Conservation (phyloP, 1,139 yeast species). For the Candida sp. region DNA sequence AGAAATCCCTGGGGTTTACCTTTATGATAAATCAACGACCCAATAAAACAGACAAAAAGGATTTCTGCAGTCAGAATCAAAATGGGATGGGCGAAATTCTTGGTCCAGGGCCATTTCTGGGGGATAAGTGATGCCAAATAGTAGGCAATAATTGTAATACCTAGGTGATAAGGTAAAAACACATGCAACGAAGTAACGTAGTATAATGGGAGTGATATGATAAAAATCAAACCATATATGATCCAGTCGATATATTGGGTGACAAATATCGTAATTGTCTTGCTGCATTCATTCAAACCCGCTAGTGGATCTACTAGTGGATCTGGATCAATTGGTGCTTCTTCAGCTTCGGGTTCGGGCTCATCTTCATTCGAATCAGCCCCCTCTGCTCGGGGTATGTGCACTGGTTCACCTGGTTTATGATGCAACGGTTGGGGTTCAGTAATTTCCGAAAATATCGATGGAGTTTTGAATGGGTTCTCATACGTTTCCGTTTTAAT, state of each 20-base stretch:
- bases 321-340: not conserved
- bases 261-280: slow-evolving; percentile 34
- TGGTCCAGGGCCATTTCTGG: slow-evolving; percentile 40
- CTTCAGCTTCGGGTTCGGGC: slow-evolving; percentile 2
- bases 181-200: slow-evolving; percentile 44
- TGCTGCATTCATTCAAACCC: slow-evolving; percentile 9
- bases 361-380: not conserved
- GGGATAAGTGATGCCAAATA: slow-evolving; percentile 51
- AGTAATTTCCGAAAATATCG: slow-evolving; percentile 7
- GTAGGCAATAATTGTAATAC: slow-evolving; percentile 56
- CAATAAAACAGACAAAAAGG: slow-evolving; percentile 59
- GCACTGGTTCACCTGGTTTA: slow-evolving; percentile 7
- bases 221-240: slow-evolving; percentile 41
- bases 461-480: slow-evolving; percentile 10
- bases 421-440: slow-evolving; percentile 19
- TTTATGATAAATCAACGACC: slow-evolving; percentile 50
- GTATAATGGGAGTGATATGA: slow-evolving; percentile 56
- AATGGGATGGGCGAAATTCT: slow-evolving; percentile 67
- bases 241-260: slow-evolving; percentile 55
- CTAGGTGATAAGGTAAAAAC: slow-evolving; percentile 60
- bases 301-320: too few species aligned
- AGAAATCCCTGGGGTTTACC: slow-evolving; percentile 44
- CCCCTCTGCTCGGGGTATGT: not conserved
- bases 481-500: not conserved
- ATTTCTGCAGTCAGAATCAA: slow-evolving; percentile 60